Evolutionary conservation across 2,329 filamentous ascomycete genomes (phyloP).

Genomic region (Botrytis squamosa): DNA sequence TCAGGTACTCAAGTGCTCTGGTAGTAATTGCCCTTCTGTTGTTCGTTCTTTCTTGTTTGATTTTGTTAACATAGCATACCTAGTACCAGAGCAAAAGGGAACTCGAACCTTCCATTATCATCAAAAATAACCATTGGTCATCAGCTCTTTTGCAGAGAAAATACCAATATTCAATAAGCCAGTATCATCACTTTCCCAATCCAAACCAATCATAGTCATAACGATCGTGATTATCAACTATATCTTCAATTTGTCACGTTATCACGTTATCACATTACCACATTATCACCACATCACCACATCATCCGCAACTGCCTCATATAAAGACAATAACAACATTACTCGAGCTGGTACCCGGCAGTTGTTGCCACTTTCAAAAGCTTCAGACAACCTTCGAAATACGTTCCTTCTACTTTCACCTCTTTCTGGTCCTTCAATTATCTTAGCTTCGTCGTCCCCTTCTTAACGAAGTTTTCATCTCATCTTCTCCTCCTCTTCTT

Average conservation of each 20-base stretch:
- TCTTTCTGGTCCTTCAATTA: background rate
- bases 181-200: background rate
- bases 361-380: background rate
- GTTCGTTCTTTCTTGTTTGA: background rate
- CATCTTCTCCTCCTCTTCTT: slow-evolving; percentile 22
- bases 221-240: background rate
- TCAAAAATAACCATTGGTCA: background rate
- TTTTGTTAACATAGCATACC: background rate
- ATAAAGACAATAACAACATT: background rate
- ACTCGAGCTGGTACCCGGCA: background rate
- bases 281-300: background rate
- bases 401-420: background rate
- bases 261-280: background rate
- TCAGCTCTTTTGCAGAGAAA: background rate
- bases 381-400: background rate
- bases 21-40: no score
- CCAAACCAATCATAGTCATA: background rate
- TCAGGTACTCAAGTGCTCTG: background rate
- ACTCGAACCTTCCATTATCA: slow-evolving; percentile 7
- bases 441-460: background rate
- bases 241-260: background rate
- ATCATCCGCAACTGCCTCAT: background rate
- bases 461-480: background rate
- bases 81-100: background rate
- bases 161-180: background rate